Conservation (phyloP, 805 yeast genomes). For the Saturnispora mendoncae region DNA sequence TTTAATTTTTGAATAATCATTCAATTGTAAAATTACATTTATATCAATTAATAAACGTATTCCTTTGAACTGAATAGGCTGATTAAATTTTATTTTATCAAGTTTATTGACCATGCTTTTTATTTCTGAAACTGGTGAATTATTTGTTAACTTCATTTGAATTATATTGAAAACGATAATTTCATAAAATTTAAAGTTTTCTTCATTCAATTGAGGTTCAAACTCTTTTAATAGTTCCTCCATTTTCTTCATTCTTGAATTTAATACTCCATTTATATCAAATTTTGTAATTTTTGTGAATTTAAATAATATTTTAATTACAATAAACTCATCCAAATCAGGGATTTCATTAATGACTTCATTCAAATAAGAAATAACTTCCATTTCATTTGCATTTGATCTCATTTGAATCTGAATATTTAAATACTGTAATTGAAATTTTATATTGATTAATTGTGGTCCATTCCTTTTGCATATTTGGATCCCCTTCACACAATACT, state of each 20-base stretch:
- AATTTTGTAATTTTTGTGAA: conserved; percentile 28
- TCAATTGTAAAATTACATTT: conserved; percentile 24
- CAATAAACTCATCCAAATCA: neutral
- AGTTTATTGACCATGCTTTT: conserved; percentile 16
- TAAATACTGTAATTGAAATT: conserved; percentile 30
- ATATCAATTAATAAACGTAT: conserved; percentile 24
- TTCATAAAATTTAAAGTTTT: conserved; percentile 17
- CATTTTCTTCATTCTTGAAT: conserved; percentile 21
- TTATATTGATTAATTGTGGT: conserved; percentile 17
- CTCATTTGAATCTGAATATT: conserved; percentile 30
- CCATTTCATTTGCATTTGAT: conserved; percentile 12
- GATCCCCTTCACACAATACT: conserved; percentile 26
- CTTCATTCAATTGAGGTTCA: conserved; percentile 5
- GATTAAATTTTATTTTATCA: conserved; percentile 8
- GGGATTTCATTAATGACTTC: conserved; percentile 20
- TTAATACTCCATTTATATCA: conserved; percentile 22
- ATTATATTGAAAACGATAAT: conserved; percentile 26
- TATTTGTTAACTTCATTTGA: conserved; percentile 27
- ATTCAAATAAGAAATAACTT: conserved; percentile 28
- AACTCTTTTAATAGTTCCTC: conserved; percentile 12
- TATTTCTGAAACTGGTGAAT: conserved; percentile 22
- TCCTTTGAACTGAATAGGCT: conserved; percentile 30
- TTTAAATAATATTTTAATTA: conserved; percentile 24
- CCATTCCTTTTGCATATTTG: conserved; percentile 20
- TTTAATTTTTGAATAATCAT: conserved; percentile 24